These are phyloP conservation scores for Cutaneotrichosporon sp. DNA, from an alignment of 1,284 basidiomycete genomes.

Conservation along the genomic window DNA sequence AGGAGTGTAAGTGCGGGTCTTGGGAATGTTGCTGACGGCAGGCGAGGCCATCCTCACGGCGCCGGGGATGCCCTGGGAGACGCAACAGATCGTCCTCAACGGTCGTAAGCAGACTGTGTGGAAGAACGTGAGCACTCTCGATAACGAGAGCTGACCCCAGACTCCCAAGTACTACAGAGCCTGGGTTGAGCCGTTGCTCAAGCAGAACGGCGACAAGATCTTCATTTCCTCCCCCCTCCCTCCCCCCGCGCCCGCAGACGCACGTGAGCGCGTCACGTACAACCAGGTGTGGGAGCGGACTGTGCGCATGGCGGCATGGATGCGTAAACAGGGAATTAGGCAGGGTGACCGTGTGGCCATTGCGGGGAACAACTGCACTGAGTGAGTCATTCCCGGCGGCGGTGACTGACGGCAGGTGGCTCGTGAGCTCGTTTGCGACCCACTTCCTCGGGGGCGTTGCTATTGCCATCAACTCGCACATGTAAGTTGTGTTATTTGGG, in stretches of 20 bases:
- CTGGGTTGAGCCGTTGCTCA: not conserved
- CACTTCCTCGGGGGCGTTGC: conserved; percentile 4
- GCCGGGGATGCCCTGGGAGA: conserved; percentile 33
- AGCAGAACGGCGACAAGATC: not conserved
- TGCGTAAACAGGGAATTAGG: not conserved
- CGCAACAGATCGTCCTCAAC: conserved; percentile 24
- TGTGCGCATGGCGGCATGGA: not conserved
- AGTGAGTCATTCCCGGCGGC: not conserved
- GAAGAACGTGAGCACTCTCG: conserved; percentile 31
- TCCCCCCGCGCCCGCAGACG: not conserved
- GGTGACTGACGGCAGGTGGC: not conserved
- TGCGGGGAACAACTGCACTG: not conserved
- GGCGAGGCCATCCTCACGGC: conserved; percentile 36
- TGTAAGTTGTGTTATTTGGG: no score
- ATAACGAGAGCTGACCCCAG: not conserved
- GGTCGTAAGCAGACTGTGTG: conserved; percentile 27
- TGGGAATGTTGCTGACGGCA: conserved; percentile 6
- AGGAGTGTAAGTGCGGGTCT: not conserved
- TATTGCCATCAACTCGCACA: not conserved
- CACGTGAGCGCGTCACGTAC: not conserved
- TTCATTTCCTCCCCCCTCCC: conserved; percentile 1
- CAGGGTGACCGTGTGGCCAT: conserved; percentile 2
- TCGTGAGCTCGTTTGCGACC: not conserved
- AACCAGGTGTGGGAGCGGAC: not conserved
- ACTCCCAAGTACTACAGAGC: not conserved